phyloP scores from a whole-genome alignment of 1,284 basidiomycete species.

The Leccinum griseonigrum region DNA sequence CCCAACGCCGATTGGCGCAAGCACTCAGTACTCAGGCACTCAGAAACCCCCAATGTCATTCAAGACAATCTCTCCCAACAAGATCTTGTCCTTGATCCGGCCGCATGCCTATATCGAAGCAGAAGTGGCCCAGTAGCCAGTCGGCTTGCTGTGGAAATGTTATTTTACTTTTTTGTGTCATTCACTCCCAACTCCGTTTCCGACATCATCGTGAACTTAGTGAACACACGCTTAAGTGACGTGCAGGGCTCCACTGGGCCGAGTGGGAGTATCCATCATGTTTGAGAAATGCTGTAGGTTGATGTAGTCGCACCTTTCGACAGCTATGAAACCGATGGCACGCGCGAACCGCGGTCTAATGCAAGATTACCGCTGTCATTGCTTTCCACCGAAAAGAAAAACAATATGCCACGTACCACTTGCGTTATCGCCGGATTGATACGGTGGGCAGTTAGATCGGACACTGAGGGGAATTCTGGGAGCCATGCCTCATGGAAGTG shows the following conservation, averaged over 20 bases:
- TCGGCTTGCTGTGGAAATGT: background rate
- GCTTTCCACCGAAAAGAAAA: background rate
- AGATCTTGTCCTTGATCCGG: slow-evolving; percentile 6
- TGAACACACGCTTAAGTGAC: background rate
- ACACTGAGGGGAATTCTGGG: background rate
- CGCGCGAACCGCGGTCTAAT: background rate
- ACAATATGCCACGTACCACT: background rate
- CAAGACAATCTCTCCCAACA: slow-evolving; percentile 1
- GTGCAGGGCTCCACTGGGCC: background rate
- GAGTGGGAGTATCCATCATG: background rate
- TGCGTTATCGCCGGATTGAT: background rate
- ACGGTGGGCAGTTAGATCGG: background rate
- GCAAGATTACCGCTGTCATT: background rate
- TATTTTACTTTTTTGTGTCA: background rate
- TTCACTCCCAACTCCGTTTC: slow-evolving; percentile 1
- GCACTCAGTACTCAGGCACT: slow-evolving; percentile 6
- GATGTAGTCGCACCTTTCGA: background rate
- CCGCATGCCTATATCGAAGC: background rate
- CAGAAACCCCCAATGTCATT: background rate
- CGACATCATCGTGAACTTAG: background rate
- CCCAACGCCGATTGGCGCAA: background rate
- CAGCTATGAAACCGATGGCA: background rate
- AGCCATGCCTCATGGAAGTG: slow-evolving; percentile 7
- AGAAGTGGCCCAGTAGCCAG: background rate
- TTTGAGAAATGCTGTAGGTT: background rate